These are phyloP conservation scores for Ilyonectria sp. DNA, from an alignment of 2,329 filamentous ascomycete species.

Conservation along the genomic window DNA sequence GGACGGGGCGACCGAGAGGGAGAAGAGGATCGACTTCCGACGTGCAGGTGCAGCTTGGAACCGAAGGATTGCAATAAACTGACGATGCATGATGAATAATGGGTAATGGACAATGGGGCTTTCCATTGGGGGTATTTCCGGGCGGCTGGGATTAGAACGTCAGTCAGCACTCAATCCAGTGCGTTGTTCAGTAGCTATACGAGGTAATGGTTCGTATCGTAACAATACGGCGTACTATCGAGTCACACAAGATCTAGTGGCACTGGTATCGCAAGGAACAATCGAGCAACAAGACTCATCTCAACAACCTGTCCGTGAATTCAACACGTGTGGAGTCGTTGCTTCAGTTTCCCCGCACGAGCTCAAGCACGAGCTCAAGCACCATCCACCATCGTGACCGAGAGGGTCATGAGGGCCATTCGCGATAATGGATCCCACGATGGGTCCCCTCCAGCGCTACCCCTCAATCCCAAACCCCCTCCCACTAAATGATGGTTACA, in stretches of 20 bases:
- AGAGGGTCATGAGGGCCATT: neutral
- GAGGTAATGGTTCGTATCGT: neutral
- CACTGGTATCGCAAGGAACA: slow-evolving; percentile 1
- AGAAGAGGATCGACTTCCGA: slow-evolving; percentile 17
- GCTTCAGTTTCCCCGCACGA: slow-evolving; percentile 1
- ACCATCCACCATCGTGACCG: slow-evolving; percentile 1
- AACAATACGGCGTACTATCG: neutral
- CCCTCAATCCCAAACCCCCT: slow-evolving; percentile 5
- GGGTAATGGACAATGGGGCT: slow-evolving; percentile 6
- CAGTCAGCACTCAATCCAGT: slow-evolving; percentile 2
- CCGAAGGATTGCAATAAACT: neutral
- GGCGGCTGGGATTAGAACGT: slow-evolving; percentile 6
- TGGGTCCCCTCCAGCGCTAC: neutral
- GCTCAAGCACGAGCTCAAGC: neutral
- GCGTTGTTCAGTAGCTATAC: neutral
- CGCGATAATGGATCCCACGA: slow-evolving; percentile 1
- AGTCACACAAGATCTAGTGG: neutral
- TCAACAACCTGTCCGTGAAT: neutral
- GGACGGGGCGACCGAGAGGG: slow-evolving; percentile 31
- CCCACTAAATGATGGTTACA: neutral
- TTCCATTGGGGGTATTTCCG: neutral
- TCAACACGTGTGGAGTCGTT: neutral
- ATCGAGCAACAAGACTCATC: slow-evolving; percentile 6
- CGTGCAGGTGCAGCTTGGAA: slow-evolving; percentile 21
- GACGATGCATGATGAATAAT: neutral